A percentile compares a stretch with the other conserved stretches of the same genome.
Conservation (phyloP, 139 green algal species). For the Desmodesmus armatus region DNA sequence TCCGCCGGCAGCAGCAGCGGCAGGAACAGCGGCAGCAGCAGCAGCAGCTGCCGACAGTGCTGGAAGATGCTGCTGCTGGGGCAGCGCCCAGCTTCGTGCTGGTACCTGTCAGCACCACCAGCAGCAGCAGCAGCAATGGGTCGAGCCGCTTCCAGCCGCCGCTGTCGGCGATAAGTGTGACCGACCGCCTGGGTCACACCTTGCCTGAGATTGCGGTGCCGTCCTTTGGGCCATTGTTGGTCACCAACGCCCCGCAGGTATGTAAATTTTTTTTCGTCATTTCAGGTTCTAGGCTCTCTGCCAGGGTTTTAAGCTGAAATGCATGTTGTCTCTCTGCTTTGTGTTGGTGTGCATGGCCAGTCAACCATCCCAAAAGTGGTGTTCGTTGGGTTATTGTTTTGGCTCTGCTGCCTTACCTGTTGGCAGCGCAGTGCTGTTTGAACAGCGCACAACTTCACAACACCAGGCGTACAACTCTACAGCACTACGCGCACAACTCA, state of each 20-base stretch:
- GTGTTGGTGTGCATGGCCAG: too few species aligned
- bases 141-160: background rate
- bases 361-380: too few species aligned
- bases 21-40: slow-evolving; percentile 34
- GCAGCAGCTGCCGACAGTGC: slow-evolving; percentile 9
- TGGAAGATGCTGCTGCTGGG: slow-evolving; percentile 25
- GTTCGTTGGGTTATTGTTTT: too few species aligned
- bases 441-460: too few species aligned
- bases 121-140: background rate
- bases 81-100: background rate
- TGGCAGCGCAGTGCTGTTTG: too few species aligned
- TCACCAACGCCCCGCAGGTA: slow-evolving; percentile 15
- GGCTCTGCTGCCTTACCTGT: too few species aligned
- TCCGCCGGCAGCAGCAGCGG: slow-evolving; percentile 45
- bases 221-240: slow-evolving; percentile 1
- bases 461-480: too few species aligned
- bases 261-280: too few species aligned
- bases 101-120: background rate
- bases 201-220: background rate
- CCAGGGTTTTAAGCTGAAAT: too few species aligned
- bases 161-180: background rate
- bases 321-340: too few species aligned
- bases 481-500: too few species aligned
- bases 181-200: background rate
- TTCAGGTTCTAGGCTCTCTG: too few species aligned